Base-by-base conservation (phyloP, 768 basidiomycete species). In the Lactarius pseudohatsudake region DNA sequence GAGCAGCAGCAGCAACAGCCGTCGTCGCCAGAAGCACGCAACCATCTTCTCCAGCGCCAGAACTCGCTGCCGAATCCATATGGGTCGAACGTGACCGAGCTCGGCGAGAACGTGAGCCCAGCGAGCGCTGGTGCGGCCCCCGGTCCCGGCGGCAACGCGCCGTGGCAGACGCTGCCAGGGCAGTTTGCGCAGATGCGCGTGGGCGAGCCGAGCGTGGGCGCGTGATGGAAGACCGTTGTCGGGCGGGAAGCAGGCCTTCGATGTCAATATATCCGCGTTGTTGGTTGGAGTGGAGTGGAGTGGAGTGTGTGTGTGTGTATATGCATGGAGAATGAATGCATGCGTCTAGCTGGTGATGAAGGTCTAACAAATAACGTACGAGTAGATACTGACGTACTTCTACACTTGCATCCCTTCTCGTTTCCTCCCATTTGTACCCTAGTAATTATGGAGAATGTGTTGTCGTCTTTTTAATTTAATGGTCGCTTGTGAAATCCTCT, bases 121-220 rank as follows among this genome's bases (percentile, higher is more conserved):
- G 53, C 40, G 40, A 68, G 59, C 56, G 59, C 56, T 10, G 32
- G 67, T 6, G 26, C 22, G 7, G 58, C n/a, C 18, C 56, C 18
- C 1, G 41, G 38, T 18, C 16, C 34, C 6, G 64, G 30, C 1
- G 43, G 28, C 1, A 63, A 34, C 22, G 64, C 60, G n/a, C 68
- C 64, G 11, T 69, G 65, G 61, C 68, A 71, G 45, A 15, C 40
- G 36, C 15, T 70, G 40, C 50, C 34, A 36, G 54, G 62, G 5
- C 70, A 71, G 50, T 66, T 71, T 56, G 57, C 68, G 43, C 68
- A 66, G 59, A 66, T 71, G 70, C 70, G 54, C 36, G 59, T 71
- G 62, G 68, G 69, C 13, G 69, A 68, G 56, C 67, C 59, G 59
- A 61, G 66, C 15, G 62, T 67, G 8, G 66, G 66, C 26, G 66